Evolutionary conservation across 441 rosid genomes (phyloP).

Genomic region (Populus hybrid): DNA sequence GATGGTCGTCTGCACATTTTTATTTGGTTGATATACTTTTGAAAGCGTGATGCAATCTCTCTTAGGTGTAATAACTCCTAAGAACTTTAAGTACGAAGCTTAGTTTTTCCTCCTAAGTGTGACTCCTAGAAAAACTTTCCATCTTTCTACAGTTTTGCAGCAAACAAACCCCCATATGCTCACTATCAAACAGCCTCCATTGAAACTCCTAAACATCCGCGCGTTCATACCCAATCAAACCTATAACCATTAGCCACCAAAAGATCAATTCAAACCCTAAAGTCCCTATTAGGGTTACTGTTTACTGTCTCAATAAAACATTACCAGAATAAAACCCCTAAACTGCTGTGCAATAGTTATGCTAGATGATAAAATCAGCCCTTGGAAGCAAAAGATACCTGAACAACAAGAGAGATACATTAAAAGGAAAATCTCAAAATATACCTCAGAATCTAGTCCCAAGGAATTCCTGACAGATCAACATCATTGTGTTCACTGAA

Average conservation of each 20-base stretch:
- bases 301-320: neutral
- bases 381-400: neutral
- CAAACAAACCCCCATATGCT: neutral
- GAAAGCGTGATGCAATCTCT: neutral
- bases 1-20: too few species aligned
- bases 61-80: neutral
- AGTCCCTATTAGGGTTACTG: neutral
- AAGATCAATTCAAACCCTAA: neutral
- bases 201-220: neutral
- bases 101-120: neutral
- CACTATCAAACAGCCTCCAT: neutral
- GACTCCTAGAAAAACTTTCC: neutral
- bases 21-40: neutral
- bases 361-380: neutral
- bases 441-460: constrained; percentile 88
- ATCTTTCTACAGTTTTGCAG: neutral
- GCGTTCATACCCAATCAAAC: neutral
- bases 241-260: neutral
- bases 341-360: neutral
- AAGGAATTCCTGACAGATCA: constrained; percentile 70
- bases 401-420: neutral
- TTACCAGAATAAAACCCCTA: neutral
- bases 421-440: constrained; percentile 4
- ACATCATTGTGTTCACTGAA: constrained; percentile 89
- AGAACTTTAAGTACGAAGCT: neutral